Evolutionary conservation across 2,329 filamentous ascomycete species (phyloP), one percentile per base, ranked within the genome.

Genomic region (Fusarium oxysporum): DNA sequence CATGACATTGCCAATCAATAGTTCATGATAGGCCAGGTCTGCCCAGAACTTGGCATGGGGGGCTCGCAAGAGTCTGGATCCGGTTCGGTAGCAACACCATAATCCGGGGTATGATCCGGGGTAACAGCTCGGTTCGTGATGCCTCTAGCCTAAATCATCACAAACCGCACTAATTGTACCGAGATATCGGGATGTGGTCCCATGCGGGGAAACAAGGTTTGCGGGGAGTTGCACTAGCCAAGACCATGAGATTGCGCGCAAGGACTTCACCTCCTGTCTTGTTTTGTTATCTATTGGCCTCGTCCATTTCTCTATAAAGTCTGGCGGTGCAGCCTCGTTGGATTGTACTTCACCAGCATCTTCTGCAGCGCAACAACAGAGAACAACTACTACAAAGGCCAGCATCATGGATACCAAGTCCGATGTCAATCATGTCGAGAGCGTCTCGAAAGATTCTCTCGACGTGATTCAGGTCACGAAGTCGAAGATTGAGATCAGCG

Each of bases 171-270:
- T 25, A 53, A 48, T 32, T 35, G 40, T 68, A 66, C 62, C 54
- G 65, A 68, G 65, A 40, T 19, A 30, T 72, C 69, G 69, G 69
- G 69, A 72, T 72, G 69, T 72, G 69, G 69, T 56, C 69, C 58
- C 53, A 64, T 68, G 65, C 65, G 65, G 65, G 65, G 65, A 68
- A 68, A 68, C 45, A 68, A 54, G 35, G 45, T 67, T 68, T 68
- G 65, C n/a, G 63, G 65, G 63, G 62, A 45, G 47, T 23, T 28
- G 25, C 47, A 54, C 63, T 66, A 68, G 35, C 63, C 65, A 68
- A 62, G 62, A 17, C 63, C 45, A 45, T 45, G 62, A 56, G 41
- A 38, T 65, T 65, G 8, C 44, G 23, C 41, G n/a, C 43, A 45
- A 43, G 21, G 32, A 35, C 41, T 55, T 65, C 19, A 25, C 23